These are phyloP conservation scores for Backusella liffmaniae DNA, from an alignment of 192 early-diverging fungal genomes.

Conservation along the genomic window DNA sequence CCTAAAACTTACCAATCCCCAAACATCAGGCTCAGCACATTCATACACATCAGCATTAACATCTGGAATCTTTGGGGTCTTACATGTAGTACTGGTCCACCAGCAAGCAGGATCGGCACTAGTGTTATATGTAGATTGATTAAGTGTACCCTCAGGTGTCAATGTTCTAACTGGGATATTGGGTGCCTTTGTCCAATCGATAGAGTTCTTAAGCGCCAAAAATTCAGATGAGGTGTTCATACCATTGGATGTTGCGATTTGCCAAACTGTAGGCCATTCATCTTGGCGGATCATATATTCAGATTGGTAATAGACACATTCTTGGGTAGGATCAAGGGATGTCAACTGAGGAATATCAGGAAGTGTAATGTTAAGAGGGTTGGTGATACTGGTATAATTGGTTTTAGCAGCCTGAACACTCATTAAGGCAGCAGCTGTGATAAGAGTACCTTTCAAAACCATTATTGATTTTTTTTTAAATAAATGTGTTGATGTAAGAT, in stretches of 20 bases:
- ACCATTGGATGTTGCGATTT: slow-evolving; percentile 10
- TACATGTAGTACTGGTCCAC: slow-evolving; percentile 37
- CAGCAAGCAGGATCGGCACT: slow-evolving; percentile 27
- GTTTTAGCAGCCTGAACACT: slow-evolving; percentile 4
- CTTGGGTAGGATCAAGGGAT: slow-evolving; percentile 19
- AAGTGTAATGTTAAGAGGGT: slow-evolving; percentile 28
- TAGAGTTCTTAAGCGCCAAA: slow-evolving; percentile 34
- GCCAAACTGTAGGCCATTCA: slow-evolving; percentile 22
- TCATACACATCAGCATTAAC: slow-evolving; percentile 13
- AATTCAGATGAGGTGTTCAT: slow-evolving; percentile 33
- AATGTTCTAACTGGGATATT: slow-evolving; percentile 24
- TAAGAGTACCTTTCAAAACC: slow-evolving; percentile 10
- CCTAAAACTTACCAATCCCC: slow-evolving; percentile 12
- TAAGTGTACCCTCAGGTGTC: slow-evolving; percentile 20
- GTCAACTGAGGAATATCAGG: slow-evolving; percentile 34
- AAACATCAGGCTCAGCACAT: slow-evolving; percentile 19
- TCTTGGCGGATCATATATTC: background rate
- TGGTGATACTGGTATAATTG: background rate
- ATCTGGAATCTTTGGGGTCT: slow-evolving; percentile 15
- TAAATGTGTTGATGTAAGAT: background rate
- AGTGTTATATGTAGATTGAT: slow-evolving; percentile 15
- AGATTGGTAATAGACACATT: slow-evolving; percentile 20
- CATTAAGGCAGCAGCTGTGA: background rate
- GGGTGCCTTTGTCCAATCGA: slow-evolving; percentile 39
- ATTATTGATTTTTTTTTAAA: background rate